Conservation (phyloP, 441 rosid species). For the Jatropha podagrica region DNA sequence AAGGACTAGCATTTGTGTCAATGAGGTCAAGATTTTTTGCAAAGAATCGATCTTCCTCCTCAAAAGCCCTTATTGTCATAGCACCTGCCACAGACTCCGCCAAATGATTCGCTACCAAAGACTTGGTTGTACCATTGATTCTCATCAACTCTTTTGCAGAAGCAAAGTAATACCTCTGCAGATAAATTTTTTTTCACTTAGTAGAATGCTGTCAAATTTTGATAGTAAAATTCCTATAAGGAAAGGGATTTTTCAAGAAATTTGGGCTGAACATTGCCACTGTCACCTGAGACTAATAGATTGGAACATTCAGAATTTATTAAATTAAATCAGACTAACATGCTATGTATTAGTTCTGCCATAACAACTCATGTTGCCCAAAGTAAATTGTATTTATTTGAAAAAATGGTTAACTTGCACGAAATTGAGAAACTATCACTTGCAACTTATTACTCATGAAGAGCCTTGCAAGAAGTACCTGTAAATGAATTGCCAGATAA, state of each 20-base stretch:
- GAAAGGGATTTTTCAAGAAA: background rate
- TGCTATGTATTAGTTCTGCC: too few relatives aligned
- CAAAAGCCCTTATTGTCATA: constrained; percentile 81
- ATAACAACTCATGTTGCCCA: too few relatives aligned
- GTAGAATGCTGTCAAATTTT: background rate
- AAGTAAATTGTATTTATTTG: too few relatives aligned
- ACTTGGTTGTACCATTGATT: constrained; percentile 85
- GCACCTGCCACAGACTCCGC: constrained; percentile 93
- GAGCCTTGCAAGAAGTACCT: constrained; percentile 44
- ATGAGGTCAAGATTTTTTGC: constrained; percentile 64
- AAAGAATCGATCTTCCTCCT: constrained; percentile 81
- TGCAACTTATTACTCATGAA: too few relatives aligned
- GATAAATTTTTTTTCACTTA: background rate
- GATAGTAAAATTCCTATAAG: background rate
- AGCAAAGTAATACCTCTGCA: constrained; percentile 76
- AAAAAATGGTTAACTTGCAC: background rate
- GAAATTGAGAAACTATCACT: background rate
- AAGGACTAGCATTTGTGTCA: constrained; percentile 85
- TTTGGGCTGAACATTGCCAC: background rate
- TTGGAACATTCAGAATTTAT: too few relatives aligned
- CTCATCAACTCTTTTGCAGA: constrained; percentile 91
- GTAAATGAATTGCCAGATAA: constrained; percentile 62
- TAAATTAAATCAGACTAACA: too few relatives aligned
- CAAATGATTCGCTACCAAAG: constrained; percentile 83
- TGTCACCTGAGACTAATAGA: background rate